phyloP scores from a whole-genome alignment of 2,329 filamentous ascomycete genomes.

The Fusarium chuoi region DNA sequence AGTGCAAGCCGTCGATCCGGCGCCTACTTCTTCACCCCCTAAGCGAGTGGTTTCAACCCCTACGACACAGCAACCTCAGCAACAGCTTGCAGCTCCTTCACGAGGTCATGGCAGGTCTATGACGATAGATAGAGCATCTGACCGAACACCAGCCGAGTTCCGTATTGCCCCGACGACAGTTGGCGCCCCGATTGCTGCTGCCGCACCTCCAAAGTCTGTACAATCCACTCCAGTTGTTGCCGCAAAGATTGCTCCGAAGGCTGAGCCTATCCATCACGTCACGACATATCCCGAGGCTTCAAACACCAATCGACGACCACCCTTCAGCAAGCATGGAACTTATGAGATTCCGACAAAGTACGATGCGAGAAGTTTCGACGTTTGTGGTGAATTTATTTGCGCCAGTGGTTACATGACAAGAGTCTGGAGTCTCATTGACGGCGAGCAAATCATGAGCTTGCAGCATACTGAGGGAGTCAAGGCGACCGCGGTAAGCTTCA shows the following conservation, averaged over 20 bases:
- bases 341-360: slow-evolving; percentile 85
- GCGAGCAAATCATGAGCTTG: slow-evolving; percentile 82
- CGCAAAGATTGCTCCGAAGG: slow-evolving; percentile 37
- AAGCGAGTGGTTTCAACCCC: slow-evolving; percentile 48
- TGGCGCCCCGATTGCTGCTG: slow-evolving; percentile 22
- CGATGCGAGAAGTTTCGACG: slow-evolving; percentile 85
- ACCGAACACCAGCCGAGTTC: slow-evolving; percentile 38
- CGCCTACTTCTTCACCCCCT: slow-evolving; percentile 38
- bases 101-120: slow-evolving; percentile 48
- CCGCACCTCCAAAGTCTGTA: slow-evolving; percentile 32
- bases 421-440: slow-evolving; percentile 87
- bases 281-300: slow-evolving; percentile 86
- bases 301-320: slow-evolving; percentile 84
- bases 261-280: slow-evolving; percentile 60
- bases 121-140: slow-evolving; percentile 51
- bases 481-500: slow-evolving; percentile 84
- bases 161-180: slow-evolving; percentile 39
- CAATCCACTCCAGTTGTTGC: slow-evolving; percentile 33
- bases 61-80: slow-evolving; percentile 43
- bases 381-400: slow-evolving; percentile 88
- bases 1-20: slow-evolving; percentile 27
- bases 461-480: slow-evolving; percentile 87
- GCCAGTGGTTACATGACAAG: slow-evolving; percentile 88
- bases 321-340: slow-evolving; percentile 76
- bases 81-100: slow-evolving; percentile 46